Percentiles rank a stretch among this genome's conserved stretches.
These are phyloP conservation scores for Pigoraptor vietnamica DNA, from an alignment of 78 protist species.

Conservation along the genomic window DNA sequence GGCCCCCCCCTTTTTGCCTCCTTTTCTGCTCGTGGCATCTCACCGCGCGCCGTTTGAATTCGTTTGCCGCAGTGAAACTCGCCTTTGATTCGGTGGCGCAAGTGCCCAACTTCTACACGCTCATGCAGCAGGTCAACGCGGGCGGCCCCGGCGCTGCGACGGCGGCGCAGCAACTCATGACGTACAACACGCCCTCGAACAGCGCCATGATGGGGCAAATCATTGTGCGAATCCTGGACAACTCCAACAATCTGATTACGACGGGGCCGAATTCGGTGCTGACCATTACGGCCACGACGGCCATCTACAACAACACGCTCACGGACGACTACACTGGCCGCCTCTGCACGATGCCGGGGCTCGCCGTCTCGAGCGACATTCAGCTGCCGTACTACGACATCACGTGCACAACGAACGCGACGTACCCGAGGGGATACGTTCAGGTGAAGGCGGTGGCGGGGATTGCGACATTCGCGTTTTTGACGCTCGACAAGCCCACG, in stretches of 20 bases:
- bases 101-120: neutral
- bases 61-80: too few relatives aligned
- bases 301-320: neutral
- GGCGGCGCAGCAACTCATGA: neutral
- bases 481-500: neutral
- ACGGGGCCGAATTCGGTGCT: neutral
- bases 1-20: too few relatives aligned
- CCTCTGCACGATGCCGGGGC: neutral
- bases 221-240: neutral
- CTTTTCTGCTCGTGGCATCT: too few relatives aligned
- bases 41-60: too few relatives aligned
- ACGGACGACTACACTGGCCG: neutral
- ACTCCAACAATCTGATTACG: neutral
- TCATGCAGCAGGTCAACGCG: neutral
- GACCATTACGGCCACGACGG: neutral
- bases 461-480: neutral
- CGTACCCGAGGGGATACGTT: neutral
- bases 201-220: neutral
- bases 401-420: neutral
- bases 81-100: too few relatives aligned
- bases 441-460: neutral
- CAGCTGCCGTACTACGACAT: neutral
- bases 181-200: neutral
- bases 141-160: neutral
- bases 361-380: neutral